phyloP scores from a whole-genome alignment of 2,329 filamentous ascomycete genomes.

The Talaromyces sp. region DNA sequence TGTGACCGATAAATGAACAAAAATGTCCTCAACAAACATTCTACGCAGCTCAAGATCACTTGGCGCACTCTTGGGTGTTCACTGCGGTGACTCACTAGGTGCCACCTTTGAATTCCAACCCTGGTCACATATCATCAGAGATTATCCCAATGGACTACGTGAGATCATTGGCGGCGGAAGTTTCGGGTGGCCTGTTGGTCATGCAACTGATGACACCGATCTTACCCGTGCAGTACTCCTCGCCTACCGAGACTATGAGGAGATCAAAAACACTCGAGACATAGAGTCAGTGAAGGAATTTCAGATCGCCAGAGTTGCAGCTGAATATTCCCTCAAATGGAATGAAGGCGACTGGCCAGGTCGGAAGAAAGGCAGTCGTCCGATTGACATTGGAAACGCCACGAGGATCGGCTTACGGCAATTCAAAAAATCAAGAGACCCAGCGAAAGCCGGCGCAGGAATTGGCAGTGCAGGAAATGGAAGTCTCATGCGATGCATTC shows the following conservation, averaged over 20 bases:
- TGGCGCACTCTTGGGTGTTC: constrained; percentile 3
- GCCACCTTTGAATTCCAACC: constrained; percentile 5
- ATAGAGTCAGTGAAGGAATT: not conserved
- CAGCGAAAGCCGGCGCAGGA: not conserved
- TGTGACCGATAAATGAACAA: no score
- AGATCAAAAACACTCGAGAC: not conserved
- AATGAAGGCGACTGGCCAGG: constrained; percentile 10
- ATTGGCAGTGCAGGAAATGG: constrained; percentile 8
- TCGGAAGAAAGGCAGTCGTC: constrained; percentile 1
- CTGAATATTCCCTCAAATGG: constrained; percentile 9
- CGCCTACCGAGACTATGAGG: constrained; percentile 9
- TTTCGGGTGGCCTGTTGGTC: constrained; percentile 2
- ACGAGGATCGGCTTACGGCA: constrained; percentile 1
- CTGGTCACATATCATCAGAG: constrained; percentile 7
- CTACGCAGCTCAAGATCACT: not conserved
- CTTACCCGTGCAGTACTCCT: not conserved
- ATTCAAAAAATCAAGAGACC: not conserved
- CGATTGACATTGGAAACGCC: constrained; percentile 6
- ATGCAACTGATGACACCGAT: constrained; percentile 11
- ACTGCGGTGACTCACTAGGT: constrained; percentile 10
- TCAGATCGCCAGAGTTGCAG: not conserved
- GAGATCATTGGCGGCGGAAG: constrained; percentile 2
- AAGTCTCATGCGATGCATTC: constrained; percentile 11
- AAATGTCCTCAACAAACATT: not conserved
- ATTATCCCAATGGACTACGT: constrained; percentile 3